Conservation (phyloP, 148 eudicot genomes). For the Rheum nobile region DNA sequence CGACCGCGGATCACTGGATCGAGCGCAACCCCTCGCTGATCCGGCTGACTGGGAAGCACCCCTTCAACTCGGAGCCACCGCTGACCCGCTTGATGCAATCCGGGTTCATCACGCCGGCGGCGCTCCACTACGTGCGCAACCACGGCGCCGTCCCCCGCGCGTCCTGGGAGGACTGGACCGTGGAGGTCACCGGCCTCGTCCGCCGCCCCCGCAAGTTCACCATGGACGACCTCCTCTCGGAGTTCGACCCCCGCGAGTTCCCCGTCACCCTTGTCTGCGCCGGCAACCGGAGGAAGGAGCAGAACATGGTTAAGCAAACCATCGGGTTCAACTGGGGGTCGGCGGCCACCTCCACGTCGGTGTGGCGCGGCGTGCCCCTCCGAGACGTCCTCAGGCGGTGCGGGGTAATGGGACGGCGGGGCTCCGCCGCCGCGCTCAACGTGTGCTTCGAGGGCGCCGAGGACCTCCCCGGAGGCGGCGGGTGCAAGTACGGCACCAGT, state of each 20-base stretch:
- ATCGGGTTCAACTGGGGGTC: conserved; percentile 96
- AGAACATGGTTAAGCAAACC: conserved; percentile 66
- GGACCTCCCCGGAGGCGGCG: conserved; percentile 89
- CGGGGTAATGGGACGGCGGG: conserved; percentile 38
- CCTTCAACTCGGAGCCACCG: conserved; percentile 86
- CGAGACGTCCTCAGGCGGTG: conserved; percentile 44
- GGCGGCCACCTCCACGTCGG: conserved; percentile 59
- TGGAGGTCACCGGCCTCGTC: conserved; percentile 68
- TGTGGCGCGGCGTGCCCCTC: conserved; percentile 78
- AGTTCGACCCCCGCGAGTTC: conserved; percentile 50
- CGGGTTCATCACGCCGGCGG: conserved; percentile 89
- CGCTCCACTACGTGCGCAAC: conserved; percentile 84
- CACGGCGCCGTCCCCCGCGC: conserved; percentile 74
- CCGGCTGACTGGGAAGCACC: conserved; percentile 84
- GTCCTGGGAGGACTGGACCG: conserved; percentile 63
- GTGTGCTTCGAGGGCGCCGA: conserved; percentile 94
- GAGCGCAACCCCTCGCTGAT: conserved; percentile 55
- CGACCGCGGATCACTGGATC: conserved; percentile 78
- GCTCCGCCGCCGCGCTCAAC: conserved; percentile 38
- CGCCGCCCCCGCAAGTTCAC: conserved; percentile 44
- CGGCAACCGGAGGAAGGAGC: conserved; percentile 83
- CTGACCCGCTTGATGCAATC: conserved; percentile 69
- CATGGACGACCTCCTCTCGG: conserved; percentile 52
- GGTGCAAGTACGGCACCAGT: conserved; percentile 80
- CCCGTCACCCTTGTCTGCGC: conserved; percentile 82